Evolutionary conservation across 345 rosid genomes (phyloP).

Genomic region (Populus simonii): DNA sequence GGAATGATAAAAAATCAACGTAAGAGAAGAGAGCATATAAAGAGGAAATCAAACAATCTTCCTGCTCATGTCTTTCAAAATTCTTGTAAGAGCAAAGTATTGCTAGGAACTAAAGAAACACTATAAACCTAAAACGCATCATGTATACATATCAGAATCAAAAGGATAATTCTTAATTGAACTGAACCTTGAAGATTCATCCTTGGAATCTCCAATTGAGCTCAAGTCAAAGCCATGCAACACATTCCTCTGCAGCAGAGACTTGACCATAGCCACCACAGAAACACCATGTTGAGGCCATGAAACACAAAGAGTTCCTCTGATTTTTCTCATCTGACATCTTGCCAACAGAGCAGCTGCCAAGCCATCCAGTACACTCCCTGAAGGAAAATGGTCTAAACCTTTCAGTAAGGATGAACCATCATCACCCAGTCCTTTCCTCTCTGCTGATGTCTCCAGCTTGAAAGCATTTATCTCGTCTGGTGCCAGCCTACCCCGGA

Average conservation of each 20-base stretch:
- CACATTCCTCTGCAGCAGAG: constrained; percentile 46
- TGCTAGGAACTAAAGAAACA: background rate
- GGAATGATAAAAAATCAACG: background rate
- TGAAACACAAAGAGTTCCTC: constrained; percentile 63
- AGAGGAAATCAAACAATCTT: background rate
- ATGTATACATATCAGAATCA: constrained; percentile 63
- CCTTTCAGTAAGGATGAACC: constrained; percentile 38
- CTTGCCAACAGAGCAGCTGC: constrained; percentile 74
- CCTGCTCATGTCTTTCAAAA: background rate
- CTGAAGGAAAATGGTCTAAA: constrained; percentile 82
- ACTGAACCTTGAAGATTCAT: constrained; percentile 23
- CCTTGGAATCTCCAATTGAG: constrained; percentile 20
- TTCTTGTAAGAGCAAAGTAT: background rate
- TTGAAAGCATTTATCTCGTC: constrained; percentile 70
- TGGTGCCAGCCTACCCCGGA: constrained; percentile 71
- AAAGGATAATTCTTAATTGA: constrained; percentile 42
- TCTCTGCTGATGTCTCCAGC: constrained; percentile 73
- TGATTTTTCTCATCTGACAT: constrained; percentile 70
- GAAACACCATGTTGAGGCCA: constrained; percentile 78
- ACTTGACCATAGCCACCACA: constrained; percentile 44
- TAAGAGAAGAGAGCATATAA: no score
- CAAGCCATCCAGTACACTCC: constrained; percentile 80
- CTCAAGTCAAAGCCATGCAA: constrained; percentile 43
- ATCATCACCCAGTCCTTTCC: constrained; percentile 28
- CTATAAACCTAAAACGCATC: constrained; percentile 3